These are phyloP conservation scores for Colletotrichum theobromicola DNA, from an alignment of 2,329 filamentous ascomycete species.

Conservation along the genomic window DNA sequence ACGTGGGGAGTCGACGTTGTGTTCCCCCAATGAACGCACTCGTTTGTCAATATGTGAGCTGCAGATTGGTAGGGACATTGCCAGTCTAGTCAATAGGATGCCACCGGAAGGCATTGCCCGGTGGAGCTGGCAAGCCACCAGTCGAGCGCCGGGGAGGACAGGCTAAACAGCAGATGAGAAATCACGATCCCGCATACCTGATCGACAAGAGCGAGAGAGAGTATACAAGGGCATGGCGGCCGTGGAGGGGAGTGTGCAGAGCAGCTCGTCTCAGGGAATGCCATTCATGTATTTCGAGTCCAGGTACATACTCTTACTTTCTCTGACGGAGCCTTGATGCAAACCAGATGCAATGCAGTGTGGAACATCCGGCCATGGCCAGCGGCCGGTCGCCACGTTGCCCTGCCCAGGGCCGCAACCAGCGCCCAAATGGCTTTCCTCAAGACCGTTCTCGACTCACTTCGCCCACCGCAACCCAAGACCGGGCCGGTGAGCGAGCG, in stretches of 20 bases:
- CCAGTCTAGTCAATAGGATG: conserved; percentile 9
- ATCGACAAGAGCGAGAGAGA: neutral
- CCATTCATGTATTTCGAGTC: neutral
- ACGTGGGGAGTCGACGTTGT: neutral
- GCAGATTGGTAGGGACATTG: neutral
- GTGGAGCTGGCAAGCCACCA: neutral
- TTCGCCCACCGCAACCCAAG: neutral
- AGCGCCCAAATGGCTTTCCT: neutral
- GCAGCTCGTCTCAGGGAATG: neutral
- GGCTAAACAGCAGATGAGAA: neutral
- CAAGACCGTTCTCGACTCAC: neutral
- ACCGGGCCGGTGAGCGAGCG: neutral
- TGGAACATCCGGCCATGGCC: conserved; percentile 19
- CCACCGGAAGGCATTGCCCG: neutral
- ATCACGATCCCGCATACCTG: neutral
- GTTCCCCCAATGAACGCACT: neutral
- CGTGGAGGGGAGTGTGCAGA: neutral
- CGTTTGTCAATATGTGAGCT: neutral
- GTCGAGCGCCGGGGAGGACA: neutral
- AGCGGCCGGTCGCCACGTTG: conserved; percentile 25
- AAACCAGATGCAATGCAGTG: conserved; percentile 20
- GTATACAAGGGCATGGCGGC: neutral
- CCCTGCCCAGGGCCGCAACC: conserved; percentile 11
- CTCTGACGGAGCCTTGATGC: neutral
- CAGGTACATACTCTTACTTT: neutral